phyloP scores from a whole-genome alignment of 192 early-diverging fungal species.

The Mortierella hygrophila region DNA sequence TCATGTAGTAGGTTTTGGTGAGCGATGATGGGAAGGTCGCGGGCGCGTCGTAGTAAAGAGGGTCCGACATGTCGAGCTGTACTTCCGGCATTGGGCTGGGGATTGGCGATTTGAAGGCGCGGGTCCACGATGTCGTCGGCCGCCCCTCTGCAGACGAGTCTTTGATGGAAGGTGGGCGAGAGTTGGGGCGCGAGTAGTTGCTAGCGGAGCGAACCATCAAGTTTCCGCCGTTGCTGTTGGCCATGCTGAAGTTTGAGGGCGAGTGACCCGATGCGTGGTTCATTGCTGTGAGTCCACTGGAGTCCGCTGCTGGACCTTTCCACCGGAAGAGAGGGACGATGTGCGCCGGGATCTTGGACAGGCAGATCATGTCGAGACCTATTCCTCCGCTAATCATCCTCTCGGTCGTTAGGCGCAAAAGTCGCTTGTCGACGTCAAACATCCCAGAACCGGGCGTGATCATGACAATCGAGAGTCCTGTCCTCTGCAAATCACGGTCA shows the following conservation, averaged over 20 bases:
- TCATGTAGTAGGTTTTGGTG: constrained; percentile 68
- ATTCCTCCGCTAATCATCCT: constrained; percentile 94
- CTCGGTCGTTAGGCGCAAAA: constrained; percentile 93
- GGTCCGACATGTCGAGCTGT: constrained; percentile 56
- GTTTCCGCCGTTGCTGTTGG: constrained; percentile 25
- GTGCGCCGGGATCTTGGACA: constrained; percentile 89
- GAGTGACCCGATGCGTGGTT: constrained; percentile 30
- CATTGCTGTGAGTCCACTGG: constrained; percentile 15
- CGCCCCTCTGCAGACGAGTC: constrained; percentile 33
- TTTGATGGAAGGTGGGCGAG: constrained; percentile 27
- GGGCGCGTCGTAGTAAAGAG: constrained; percentile 65
- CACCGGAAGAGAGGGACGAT: constrained; percentile 87
- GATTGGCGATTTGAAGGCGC: constrained; percentile 17
- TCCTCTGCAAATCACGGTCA: constrained; percentile 93
- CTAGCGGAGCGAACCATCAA: constrained; percentile 32
- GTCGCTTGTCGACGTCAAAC: constrained; percentile 87
- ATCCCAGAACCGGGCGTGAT: constrained; percentile 92
- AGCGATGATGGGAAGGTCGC: constrained; percentile 34
- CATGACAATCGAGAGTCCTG: constrained; percentile 89
- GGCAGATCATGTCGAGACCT: constrained; percentile 91
- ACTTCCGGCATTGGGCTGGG: constrained; percentile 45
- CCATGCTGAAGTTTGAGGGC: constrained; percentile 25
- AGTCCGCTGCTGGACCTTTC: constrained; percentile 50
- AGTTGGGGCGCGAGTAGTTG: constrained; percentile 24
- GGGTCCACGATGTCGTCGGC: constrained; percentile 22